These are phyloP conservation scores for Penicillium psychrofluorescens DNA, from an alignment of 495 filamentous ascomycete genomes.

Conservation along the genomic window DNA sequence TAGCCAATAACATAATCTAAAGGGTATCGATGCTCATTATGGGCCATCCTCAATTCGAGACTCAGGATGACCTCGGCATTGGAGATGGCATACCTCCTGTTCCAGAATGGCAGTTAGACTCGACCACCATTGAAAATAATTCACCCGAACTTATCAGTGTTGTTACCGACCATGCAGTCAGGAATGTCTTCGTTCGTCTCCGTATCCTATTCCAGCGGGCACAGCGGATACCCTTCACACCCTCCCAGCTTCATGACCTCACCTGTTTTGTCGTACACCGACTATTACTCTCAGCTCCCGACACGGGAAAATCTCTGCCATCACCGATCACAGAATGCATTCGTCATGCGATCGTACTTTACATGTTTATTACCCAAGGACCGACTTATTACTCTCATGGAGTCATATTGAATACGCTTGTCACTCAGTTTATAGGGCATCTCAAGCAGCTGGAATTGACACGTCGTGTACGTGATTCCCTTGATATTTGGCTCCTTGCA, in stretches of 20 bases:
- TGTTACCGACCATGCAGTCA: conserved; percentile 23
- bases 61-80: conserved; percentile 38
- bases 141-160: conserved; percentile 10
- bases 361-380: conserved; percentile 45
- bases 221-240: conserved; percentile 14
- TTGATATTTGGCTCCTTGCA: conserved; percentile 32
- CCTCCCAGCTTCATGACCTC: conserved; percentile 40
- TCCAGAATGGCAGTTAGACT: conserved; percentile 33
- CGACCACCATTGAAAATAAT: conserved; percentile 1
- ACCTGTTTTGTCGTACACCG: conserved; percentile 43
- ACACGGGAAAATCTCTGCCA: not conserved
- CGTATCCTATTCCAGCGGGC: conserved; percentile 28
- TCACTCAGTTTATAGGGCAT: conserved; percentile 19
- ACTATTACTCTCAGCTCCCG: conserved; percentile 25
- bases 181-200: conserved; percentile 33
- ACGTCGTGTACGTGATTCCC: conserved; percentile 5
- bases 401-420: conserved; percentile 24
- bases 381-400: conserved; percentile 45
- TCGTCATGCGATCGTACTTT: conserved; percentile 36
- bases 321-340: conserved; percentile 33
- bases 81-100: conserved; percentile 40
- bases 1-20: conserved; percentile 3
- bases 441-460: conserved; percentile 15
- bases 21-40: conserved; percentile 48
- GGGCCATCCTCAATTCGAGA: conserved; percentile 39